These are phyloP conservation scores for Amanita polypyramis DNA, from an alignment of 768 basidiomycete genomes.

Conservation along the genomic window DNA sequence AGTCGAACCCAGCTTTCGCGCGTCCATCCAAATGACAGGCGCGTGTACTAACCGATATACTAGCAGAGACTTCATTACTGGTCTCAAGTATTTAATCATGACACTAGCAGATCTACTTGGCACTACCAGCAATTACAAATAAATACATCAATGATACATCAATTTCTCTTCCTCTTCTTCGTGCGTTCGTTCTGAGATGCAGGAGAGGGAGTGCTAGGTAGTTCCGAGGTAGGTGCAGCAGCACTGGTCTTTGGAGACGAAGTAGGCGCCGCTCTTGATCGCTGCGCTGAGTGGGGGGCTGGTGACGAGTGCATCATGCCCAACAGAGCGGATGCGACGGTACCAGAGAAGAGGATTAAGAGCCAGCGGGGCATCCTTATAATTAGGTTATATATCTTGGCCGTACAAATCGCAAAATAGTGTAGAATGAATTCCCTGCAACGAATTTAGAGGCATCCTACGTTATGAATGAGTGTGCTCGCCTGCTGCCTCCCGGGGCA, in stretches of 20 bases:
- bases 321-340: conserved; percentile 55
- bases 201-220: neutral
- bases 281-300: conserved; percentile 6
- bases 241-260: conserved; percentile 1
- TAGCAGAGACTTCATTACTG: conserved; percentile 7
- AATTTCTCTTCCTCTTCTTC: conserved; percentile 5
- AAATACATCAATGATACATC: neutral
- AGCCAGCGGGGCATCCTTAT: conserved; percentile 62
- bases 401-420: conserved; percentile 38
- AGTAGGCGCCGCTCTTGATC: neutral
- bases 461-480: conserved; percentile 6
- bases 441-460: conserved; percentile 1
- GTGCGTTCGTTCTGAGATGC: neutral
- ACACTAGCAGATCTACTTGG: neutral
- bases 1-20: conserved; percentile 9
- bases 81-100: no score
- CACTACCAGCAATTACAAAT: neutral
- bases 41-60: conserved; percentile 10
- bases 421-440: conserved; percentile 61
- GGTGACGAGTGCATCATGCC: conserved; percentile 45
- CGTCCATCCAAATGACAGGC: conserved; percentile 6
- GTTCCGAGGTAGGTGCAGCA: conserved; percentile 6
- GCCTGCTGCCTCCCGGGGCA: conserved; percentile 73
- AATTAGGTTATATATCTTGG: conserved; percentile 40
- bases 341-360: conserved; percentile 56